A percentile compares a stretch with the other conserved stretches of the same genome.
phyloP scores from a whole-genome alignment of 805 yeast genomes.

The Candida ipomoeae region DNA sequence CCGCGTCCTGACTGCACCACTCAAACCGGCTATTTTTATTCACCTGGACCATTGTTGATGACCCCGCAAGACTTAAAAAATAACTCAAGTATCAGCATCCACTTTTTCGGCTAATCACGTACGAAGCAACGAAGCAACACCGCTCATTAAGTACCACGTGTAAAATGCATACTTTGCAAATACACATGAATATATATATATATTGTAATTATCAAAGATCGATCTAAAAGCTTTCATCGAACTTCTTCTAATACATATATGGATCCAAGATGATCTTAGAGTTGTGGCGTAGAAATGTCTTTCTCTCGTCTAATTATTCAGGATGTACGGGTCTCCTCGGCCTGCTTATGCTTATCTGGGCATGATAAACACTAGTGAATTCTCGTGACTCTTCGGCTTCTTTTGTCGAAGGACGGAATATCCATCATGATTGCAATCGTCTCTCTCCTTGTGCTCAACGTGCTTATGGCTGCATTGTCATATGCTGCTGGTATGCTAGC shows the following conservation, averaged over 20 bases:
- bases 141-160: neutral
- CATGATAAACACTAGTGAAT: no score
- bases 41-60: no score
- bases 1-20: no score
- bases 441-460: conserved; percentile 7
- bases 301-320: neutral
- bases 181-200: no score
- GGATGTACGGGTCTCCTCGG: neutral
- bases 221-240: no score
- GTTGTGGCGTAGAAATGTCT: neutral
- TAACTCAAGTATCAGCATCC: neutral
- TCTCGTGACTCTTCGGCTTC: neutral
- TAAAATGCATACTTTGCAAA: neutral
- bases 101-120: neutral
- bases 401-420: neutral
- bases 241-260: no score
- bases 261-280: no score
- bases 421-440: neutral
- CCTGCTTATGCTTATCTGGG: neutral
- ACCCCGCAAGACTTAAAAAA: no score
- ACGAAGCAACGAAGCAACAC: neutral
- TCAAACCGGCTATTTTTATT: no score
- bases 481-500: conserved; percentile 12
- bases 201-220: no score
- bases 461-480: conserved; percentile 10